Evolutionary conservation across 306 rosid species (phyloP), one percentile per base, ranked within the genome.

Genomic region (Coriaria nepalensis): DNA sequence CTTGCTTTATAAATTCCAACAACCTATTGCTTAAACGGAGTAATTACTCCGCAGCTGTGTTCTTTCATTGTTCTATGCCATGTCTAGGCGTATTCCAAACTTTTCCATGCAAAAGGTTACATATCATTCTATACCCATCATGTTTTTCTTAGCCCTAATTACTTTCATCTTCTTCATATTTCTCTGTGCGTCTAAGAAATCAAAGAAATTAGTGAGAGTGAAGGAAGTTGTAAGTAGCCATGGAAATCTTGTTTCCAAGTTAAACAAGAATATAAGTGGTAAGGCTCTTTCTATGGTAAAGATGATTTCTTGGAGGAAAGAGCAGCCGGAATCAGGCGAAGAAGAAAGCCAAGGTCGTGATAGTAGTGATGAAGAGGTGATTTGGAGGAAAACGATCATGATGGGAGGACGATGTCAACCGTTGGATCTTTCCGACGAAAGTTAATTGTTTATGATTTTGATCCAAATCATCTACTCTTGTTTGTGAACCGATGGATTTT

Each of bases 341-440:
- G 61, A 29, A 10, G 40, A 11, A 5, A 15, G 33, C 0, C 50
- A 50, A 0, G 57, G 10, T 20, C 20, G 20, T 43, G 45, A 43
- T 34, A 40, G 50, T 4, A 59, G 41, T 0, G 78, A 73, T 9
- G 81, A 79, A 51, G 79, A 62, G 6, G 58, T 83, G n/a, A n/a
- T n/a, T 1, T 79, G 94, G 94, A 83, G 64, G 76, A 83, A 83
- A 71, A 68, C 72, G 39, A 83, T 83, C 56, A 68, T 83, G 50
- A 73, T 53, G 76, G 94, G 94, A 4, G 87, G 79, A 57, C 57
- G 71, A 52, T 83, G 94, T 61, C 84, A 82, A 43, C 94, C 87
- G 7, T 43, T 79, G 0, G 73, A 76, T 50, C 74, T 68, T 55
- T 81, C 92, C 0, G 81, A 75, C 4, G 65, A 71, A 8, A 65